Evolutionary conservation across 805 yeast species (phyloP).

Genomic region (Kregervanrija pseudodelftensis): DNA sequence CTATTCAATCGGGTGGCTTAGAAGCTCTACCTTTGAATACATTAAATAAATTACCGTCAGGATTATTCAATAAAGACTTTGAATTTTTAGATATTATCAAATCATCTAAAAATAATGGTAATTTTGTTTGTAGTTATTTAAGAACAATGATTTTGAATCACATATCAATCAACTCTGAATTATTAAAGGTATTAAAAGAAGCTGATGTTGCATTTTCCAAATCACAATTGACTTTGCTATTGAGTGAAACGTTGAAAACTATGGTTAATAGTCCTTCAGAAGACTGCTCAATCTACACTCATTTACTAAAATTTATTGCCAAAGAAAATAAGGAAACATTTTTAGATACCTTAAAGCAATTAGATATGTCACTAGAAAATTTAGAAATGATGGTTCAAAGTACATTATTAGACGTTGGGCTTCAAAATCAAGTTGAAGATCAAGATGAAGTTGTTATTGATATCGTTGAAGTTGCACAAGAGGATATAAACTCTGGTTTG

Average conservation of each 20-base stretch:
- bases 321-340: slow-evolving; percentile 32
- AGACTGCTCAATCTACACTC: slow-evolving; percentile 21
- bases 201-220: slow-evolving; percentile 10
- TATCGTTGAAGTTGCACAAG: slow-evolving; percentile 19
- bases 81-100: slow-evolving; percentile 14
- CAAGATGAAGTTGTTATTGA: slow-evolving; percentile 26
- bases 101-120: slow-evolving; percentile 13
- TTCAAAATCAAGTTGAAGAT: slow-evolving; percentile 19
- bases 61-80: slow-evolving; percentile 13
- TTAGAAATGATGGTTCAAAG: slow-evolving; percentile 65
- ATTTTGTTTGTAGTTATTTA: slow-evolving; percentile 24
- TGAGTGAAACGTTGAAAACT: slow-evolving; percentile 16
- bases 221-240: slow-evolving; percentile 18
- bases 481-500: slow-evolving; percentile 9
- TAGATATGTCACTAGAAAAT: slow-evolving; percentile 32
- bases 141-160: slow-evolving; percentile 18
- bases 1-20: slow-evolving; percentile 29
- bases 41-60: slow-evolving; percentile 16
- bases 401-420: slow-evolving; percentile 34
- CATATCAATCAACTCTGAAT: slow-evolving; percentile 4
- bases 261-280: slow-evolving; percentile 6
- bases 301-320: slow-evolving; percentile 32
- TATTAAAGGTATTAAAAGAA: slow-evolving; percentile 8
- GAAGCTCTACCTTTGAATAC: slow-evolving; percentile 21
- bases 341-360: slow-evolving; percentile 29